A percentile compares a stretch with the other conserved stretches of the same genome.
These are phyloP conservation scores for Globisporangium takayamanum DNA, from an alignment of 352 stramenopile genomes.

Conservation along the genomic window DNA sequence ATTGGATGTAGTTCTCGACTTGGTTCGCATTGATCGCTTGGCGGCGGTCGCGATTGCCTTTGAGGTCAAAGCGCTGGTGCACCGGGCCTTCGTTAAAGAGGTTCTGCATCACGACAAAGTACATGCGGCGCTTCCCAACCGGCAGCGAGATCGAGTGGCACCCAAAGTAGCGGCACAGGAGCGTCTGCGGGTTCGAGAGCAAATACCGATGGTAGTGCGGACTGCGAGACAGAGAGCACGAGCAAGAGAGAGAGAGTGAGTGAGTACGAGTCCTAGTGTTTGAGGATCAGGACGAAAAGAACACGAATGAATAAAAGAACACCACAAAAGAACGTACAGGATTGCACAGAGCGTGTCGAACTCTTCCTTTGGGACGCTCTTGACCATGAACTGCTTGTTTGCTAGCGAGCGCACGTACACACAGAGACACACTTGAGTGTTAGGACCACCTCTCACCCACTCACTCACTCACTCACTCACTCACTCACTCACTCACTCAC, in stretches of 20 bases:
- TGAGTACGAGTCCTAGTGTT: neutral
- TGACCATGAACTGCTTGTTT: constrained; percentile 87
- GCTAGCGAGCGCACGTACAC: constrained; percentile 15
- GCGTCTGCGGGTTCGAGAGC: constrained; percentile 61
- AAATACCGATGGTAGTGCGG: constrained; percentile 80
- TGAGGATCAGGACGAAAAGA: neutral
- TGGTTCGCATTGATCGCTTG: constrained; percentile 57
- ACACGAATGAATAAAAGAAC: neutral
- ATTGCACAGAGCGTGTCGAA: constrained; percentile 78
- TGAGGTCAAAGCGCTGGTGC: constrained; percentile 79
- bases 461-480: no score
- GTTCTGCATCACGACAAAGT: constrained; percentile 88
- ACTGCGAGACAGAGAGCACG: neutral
- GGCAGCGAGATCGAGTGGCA: constrained; percentile 83
- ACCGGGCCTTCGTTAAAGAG: constrained; percentile 74
- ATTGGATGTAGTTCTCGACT: constrained; percentile 59
- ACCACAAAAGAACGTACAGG: constrained; percentile 29
- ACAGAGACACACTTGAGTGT: constrained; percentile 9
- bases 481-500: no score
- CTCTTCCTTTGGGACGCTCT: constrained; percentile 82
- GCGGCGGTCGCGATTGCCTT: constrained; percentile 70
- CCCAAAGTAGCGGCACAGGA: constrained; percentile 78
- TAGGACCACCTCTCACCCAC: neutral
- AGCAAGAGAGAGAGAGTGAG: neutral
- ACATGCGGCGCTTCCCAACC: constrained; percentile 80